phyloP scores from a whole-genome alignment of 306 rosid genomes.

The Pterocarpus santalinus region DNA sequence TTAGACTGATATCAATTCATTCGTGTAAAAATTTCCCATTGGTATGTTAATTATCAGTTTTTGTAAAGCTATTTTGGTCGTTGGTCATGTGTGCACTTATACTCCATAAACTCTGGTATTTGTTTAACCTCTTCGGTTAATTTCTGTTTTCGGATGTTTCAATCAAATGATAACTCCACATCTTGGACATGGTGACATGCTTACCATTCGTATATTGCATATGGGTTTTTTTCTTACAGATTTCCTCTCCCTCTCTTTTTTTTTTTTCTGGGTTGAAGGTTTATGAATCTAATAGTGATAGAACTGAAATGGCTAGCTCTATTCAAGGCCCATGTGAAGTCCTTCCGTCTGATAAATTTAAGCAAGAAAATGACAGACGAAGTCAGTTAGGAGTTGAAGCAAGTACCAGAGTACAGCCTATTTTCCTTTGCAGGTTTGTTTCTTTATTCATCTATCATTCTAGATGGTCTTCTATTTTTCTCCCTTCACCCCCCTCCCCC shows the following conservation, averaged over 20 bases:
- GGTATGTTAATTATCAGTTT: conserved; percentile 38
- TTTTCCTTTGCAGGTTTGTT: conserved; percentile 90
- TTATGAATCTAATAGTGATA: conserved; percentile 76
- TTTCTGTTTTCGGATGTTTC: conserved; percentile 36
- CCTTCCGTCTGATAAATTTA: conserved; percentile 74
- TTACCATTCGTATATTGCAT: conserved; percentile 37
- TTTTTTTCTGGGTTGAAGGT: conserved; percentile 58
- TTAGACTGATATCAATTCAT: conserved; percentile 7
- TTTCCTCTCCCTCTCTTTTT: conserved; percentile 22
- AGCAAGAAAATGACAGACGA: conserved; percentile 75
- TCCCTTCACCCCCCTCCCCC: neutral
- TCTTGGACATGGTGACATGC: conserved; percentile 27
- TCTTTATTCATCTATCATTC: conserved; percentile 31
- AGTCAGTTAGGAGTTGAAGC: conserved; percentile 56
- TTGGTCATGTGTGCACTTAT: neutral
- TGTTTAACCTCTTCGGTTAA: neutral
- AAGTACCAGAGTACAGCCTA: conserved; percentile 57
- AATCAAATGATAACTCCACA: conserved; percentile 31
- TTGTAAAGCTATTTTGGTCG: conserved; percentile 3
- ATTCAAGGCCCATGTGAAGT: conserved; percentile 87
- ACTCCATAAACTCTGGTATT: neutral
- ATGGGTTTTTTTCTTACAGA: conserved; percentile 36
- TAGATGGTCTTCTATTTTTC: neutral
- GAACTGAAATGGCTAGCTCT: conserved; percentile 71
- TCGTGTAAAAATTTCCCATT: conserved; percentile 11